phyloP scores from a whole-genome alignment of 176 grass and related monocot genomes.

The Guadua angustifolia region DNA sequence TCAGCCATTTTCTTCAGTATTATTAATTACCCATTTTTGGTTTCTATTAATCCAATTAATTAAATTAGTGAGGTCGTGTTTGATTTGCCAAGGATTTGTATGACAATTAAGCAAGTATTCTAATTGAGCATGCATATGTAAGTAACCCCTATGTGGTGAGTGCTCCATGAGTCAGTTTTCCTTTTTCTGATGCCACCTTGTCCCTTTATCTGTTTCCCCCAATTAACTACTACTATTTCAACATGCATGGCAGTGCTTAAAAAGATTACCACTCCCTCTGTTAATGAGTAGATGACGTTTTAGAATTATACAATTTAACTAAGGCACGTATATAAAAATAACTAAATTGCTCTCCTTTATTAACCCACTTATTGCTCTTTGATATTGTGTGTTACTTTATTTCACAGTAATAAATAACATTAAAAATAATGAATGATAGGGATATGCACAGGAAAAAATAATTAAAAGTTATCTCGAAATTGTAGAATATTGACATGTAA shows the following conservation, averaged over 20 bases:
- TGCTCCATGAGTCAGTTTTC: conserved; percentile 57
- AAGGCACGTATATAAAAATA: no score
- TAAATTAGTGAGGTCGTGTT: conserved; percentile 14
- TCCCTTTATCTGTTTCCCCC: conserved; percentile 24
- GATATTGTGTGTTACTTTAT: no score
- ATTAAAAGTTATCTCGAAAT: no score
- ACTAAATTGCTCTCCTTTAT: no score
- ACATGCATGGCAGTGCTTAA: conserved; percentile 30
- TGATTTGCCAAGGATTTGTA: conserved; percentile 18
- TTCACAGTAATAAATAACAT: no score
- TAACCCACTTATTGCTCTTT: no score
- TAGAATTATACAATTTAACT: no score
- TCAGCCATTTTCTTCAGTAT: conserved; percentile 17
- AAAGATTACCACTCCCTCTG: background rate
- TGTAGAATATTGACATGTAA: no score
- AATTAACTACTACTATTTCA: conserved; percentile 23
- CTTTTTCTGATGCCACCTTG: conserved; percentile 41
- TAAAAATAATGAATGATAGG: no score
- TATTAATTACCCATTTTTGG: conserved; percentile 10
- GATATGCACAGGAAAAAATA: no score
- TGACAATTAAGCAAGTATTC: conserved; percentile 27
- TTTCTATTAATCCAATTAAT: background rate
- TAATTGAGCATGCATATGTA: conserved; percentile 17
- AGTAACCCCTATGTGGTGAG: conserved; percentile 12
- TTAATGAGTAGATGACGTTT: no score